phyloP scores from a whole-genome alignment of 2,329 filamentous ascomycete genomes.

The Fusarium scirpi region DNA sequence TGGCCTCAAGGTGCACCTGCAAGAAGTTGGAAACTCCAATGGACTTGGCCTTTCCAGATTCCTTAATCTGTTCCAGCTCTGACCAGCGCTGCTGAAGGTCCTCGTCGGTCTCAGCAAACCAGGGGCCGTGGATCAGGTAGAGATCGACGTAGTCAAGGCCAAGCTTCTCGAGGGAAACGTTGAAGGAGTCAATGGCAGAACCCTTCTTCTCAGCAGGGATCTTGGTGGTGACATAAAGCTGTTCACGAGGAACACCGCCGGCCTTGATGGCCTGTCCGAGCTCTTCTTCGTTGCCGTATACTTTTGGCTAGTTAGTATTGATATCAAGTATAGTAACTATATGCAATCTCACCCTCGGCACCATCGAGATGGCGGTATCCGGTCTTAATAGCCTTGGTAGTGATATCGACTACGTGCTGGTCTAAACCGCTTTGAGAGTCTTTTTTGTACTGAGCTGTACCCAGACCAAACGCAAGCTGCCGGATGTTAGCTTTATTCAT shows the following conservation, averaged over 20 bases:
- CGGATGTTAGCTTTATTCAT: constrained; percentile 3
- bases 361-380: constrained; percentile 81
- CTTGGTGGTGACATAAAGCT: constrained; percentile 77
- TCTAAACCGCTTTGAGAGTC: constrained; percentile 65
- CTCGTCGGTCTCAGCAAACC: constrained; percentile 60
- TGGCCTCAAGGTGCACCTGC: constrained; percentile 64
- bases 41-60: constrained; percentile 72
- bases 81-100: constrained; percentile 71
- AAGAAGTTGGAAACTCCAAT: constrained; percentile 85
- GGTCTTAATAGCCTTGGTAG: constrained; percentile 73
- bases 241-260: constrained; percentile 71
- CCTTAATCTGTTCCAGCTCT: constrained; percentile 73
- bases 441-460: constrained; percentile 73
- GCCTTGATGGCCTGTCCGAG: constrained; percentile 78
- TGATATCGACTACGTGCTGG: constrained; percentile 61
- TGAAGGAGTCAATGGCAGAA: constrained; percentile 63
- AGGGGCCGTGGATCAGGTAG: constrained; percentile 73
- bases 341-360: constrained; percentile 69
- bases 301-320: constrained; percentile 50
- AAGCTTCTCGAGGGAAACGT: constrained; percentile 73
- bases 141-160: constrained; percentile 78
- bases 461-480: constrained; percentile 77
- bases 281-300: constrained; percentile 75
- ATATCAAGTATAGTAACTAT: too few species aligned
- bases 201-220: constrained; percentile 57